phyloP scores from a whole-genome alignment of 345 rosid genomes.

The Ceriops zippeliana region DNA sequence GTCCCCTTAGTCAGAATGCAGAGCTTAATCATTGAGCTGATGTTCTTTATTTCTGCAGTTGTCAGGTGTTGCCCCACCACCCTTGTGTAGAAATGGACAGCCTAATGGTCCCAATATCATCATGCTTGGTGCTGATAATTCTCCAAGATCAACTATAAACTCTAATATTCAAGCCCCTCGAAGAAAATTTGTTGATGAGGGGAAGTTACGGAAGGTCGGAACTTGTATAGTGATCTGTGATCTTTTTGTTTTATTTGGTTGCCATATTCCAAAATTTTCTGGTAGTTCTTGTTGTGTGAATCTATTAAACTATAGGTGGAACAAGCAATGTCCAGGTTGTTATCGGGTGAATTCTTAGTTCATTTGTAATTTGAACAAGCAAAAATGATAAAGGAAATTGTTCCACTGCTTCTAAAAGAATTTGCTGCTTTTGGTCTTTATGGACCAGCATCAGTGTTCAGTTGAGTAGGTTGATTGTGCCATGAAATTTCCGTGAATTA shows the following conservation, averaged over 20 bases:
- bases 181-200: slow-evolving; percentile 97
- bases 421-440: not conserved
- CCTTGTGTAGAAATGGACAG: slow-evolving; percentile 70
- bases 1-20: slow-evolving; percentile 10
- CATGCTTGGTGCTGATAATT: slow-evolving; percentile 49
- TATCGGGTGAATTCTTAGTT: too few species aligned
- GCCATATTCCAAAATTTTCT: slow-evolving; percentile 1
- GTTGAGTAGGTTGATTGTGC: slow-evolving; percentile 5
- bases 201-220: slow-evolving; percentile 87
- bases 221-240: not conserved
- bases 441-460: not conserved
- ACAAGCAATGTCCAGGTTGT: too few species aligned
- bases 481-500: slow-evolving; percentile 2
- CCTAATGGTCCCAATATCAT: slow-evolving; percentile 62
- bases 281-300: not conserved
- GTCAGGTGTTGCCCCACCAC: slow-evolving; percentile 87
- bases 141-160: slow-evolving; percentile 68
- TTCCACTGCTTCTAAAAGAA: too few species aligned
- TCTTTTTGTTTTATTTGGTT: not conserved
- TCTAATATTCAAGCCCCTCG: slow-evolving; percentile 90
- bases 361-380: too few species aligned
- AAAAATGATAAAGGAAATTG: too few species aligned
- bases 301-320: too few species aligned
- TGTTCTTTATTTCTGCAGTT: slow-evolving; percentile 49
- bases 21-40: slow-evolving; percentile 8